These are phyloP conservation scores for Aquilaria sinensis DNA, from an alignment of 345 rosid species.

Conservation along the genomic window DNA sequence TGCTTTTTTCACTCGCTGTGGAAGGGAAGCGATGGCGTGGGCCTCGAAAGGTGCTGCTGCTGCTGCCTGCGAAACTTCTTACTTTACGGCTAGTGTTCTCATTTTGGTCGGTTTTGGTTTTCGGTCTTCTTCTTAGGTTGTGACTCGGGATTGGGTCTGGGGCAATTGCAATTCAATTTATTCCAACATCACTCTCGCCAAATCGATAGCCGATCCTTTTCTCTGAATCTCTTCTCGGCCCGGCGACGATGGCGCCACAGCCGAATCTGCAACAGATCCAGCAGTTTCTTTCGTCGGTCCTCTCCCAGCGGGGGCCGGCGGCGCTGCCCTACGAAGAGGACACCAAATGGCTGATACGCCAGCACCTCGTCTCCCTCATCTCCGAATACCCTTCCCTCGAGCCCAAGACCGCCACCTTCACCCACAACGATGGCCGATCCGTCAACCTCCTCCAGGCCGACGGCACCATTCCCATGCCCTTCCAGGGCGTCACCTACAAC, in stretches of 20 bases:
- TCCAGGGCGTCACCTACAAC: constrained; percentile 79
- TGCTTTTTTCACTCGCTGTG: too few relatives aligned
- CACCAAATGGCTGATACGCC: constrained; percentile 87
- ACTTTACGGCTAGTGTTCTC: too few relatives aligned
- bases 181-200: too few relatives aligned
- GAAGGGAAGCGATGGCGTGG: too few relatives aligned
- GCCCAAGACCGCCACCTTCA: constrained; percentile 81
- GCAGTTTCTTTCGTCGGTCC: constrained; percentile 76
- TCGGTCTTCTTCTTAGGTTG: too few relatives aligned
- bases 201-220: too few relatives aligned
- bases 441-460: constrained; percentile 88
- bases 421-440: constrained; percentile 96
- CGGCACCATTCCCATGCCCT: constrained; percentile 80
- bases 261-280: constrained; percentile 49
- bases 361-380: constrained; percentile 66
- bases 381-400: constrained; percentile 57
- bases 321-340: constrained; percentile 73
- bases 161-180: too few relatives aligned
- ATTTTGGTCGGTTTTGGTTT: too few relatives aligned
- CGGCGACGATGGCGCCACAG: constrained; percentile 17
- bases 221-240: too few relatives aligned
- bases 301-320: constrained; percentile 79
- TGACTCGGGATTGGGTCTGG: too few relatives aligned
- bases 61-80: too few relatives aligned
- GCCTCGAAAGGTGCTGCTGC: too few relatives aligned